phyloP scores from a whole-genome alignment of 345 rosid genomes.

The Hibiscus trionum region DNA sequence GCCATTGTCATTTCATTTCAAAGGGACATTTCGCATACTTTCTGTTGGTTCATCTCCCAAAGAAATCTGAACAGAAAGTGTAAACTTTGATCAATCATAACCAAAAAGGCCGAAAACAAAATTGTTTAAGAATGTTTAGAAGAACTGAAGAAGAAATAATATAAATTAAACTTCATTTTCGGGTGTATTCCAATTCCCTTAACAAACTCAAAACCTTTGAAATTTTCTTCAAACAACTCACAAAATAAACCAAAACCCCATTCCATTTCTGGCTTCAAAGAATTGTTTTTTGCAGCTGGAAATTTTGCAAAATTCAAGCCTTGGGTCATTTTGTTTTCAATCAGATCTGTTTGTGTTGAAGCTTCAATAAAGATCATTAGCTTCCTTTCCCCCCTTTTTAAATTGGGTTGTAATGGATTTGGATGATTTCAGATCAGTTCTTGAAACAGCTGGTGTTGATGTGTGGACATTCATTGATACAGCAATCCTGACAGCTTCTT shows the following conservation, averaged over 20 bases:
- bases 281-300: not conserved
- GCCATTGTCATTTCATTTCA: too few relatives aligned
- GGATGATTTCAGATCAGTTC: slow-evolving; percentile 68
- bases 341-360: slow-evolving; percentile 7
- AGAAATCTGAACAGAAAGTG: not conserved
- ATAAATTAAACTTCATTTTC: not conserved
- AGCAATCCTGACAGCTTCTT: slow-evolving; percentile 69
- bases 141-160: not conserved
- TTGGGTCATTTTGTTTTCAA: not conserved
- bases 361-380: not conserved
- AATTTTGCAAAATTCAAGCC: not conserved
- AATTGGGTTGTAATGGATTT: slow-evolving; percentile 53
- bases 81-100: not conserved
- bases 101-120: not conserved
- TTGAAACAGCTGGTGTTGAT: slow-evolving; percentile 75
- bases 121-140: not conserved
- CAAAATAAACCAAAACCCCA: not conserved
- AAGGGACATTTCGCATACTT: not conserved
- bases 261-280: not conserved
- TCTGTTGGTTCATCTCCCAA: not conserved
- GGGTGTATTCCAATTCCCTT: not conserved
- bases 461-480: slow-evolving; percentile 90
- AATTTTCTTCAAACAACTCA: not conserved
- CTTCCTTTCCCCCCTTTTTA: not conserved
- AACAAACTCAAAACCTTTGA: not conserved